These are phyloP conservation scores for Candida vartiovaarae DNA, from an alignment of 805 yeast genomes.

Conservation along the genomic window DNA sequence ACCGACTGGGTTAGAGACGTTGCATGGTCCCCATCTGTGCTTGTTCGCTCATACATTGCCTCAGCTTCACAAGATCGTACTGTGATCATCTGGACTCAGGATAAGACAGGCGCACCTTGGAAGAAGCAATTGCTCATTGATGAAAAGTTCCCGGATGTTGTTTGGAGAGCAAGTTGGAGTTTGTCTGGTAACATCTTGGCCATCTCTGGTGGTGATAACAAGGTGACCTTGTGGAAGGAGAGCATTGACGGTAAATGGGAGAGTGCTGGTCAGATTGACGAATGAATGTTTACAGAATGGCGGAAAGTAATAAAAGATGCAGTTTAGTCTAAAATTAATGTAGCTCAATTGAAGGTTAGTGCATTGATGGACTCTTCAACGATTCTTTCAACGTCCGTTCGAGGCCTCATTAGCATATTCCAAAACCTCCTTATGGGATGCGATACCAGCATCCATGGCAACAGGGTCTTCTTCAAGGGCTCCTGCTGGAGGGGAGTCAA, in stretches of 20 bases:
- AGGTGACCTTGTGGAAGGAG: constrained; percentile 95
- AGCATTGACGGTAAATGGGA: constrained; percentile 92
- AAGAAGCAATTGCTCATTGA: constrained; percentile 65
- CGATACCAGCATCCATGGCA: constrained; percentile 64
- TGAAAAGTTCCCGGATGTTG: constrained; percentile 90
- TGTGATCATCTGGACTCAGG: constrained; percentile 93
- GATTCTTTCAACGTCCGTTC: constrained; percentile 68
- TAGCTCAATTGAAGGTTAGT: too few relatives aligned
- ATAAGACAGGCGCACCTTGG: constrained; percentile 62
- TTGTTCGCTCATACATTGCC: constrained; percentile 85
- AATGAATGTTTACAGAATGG: constrained; percentile 28
- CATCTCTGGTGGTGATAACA: constrained; percentile 92
- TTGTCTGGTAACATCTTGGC: constrained; percentile 93
- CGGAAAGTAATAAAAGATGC: not conserved
- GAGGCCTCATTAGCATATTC: constrained; percentile 79
- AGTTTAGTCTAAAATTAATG: not conserved
- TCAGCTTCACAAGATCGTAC: constrained; percentile 96
- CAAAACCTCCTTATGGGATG: constrained; percentile 88
- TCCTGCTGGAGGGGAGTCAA: constrained; percentile 60
- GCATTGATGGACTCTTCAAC: constrained; percentile 55
- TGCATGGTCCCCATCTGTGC: constrained; percentile 92
- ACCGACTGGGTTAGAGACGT: constrained; percentile 99
- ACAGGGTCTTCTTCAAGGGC: constrained; percentile 49
- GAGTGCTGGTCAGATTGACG: constrained; percentile 92
- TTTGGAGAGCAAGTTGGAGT: constrained; percentile 99